Percentiles rank a stretch among this genome's conserved stretches.
Evolutionary conservation across 2,329 filamentous ascomycete genomes (phyloP).

Genomic region (Juglanconis sp.): DNA sequence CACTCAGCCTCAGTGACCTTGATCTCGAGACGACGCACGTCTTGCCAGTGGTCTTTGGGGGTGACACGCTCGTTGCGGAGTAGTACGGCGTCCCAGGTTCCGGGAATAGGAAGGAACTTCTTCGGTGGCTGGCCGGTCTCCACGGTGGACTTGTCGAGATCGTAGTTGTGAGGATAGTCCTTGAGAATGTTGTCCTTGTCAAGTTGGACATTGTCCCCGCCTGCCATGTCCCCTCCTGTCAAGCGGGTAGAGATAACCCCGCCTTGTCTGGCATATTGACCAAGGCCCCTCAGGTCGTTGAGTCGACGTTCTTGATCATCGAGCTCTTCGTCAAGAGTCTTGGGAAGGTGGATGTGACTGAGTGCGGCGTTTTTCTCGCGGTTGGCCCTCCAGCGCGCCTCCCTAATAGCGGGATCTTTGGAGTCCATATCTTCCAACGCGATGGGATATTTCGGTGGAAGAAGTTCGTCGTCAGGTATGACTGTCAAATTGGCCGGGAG

Average conservation of each 20-base stretch:
- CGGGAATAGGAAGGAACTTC: constrained; percentile 53
- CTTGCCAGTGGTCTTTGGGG: constrained; percentile 79
- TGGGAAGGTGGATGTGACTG: constrained; percentile 22
- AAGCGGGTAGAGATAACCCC: constrained; percentile 16
- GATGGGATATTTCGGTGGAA: constrained; percentile 68
- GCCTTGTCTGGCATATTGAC: constrained; percentile 5
- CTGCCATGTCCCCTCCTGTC: constrained; percentile 12
- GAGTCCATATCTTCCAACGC: constrained; percentile 14
- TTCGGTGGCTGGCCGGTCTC: constrained; percentile 25
- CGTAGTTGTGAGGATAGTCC: constrained; percentile 33
- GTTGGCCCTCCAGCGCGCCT: constrained; percentile 9
- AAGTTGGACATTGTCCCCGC: constrained; percentile 17
- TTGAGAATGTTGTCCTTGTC: constrained; percentile 36
- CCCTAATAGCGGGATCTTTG: background rate
- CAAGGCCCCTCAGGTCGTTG: background rate
- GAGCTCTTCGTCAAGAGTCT: constrained; percentile 8
- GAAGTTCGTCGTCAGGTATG: constrained; percentile 69
- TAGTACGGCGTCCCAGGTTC: constrained; percentile 56
- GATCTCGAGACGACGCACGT: constrained; percentile 78
- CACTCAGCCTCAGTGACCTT: constrained; percentile 32
- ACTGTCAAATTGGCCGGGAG: constrained; percentile 64
- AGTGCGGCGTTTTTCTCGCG: constrained; percentile 22
- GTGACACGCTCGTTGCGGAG: constrained; percentile 71
- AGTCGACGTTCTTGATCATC: constrained; percentile 21
- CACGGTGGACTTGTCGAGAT: constrained; percentile 21